Evolutionary conservation across 1,139 yeast genomes (phyloP).

Genomic region (Saccharomyces pastorianus): DNA sequence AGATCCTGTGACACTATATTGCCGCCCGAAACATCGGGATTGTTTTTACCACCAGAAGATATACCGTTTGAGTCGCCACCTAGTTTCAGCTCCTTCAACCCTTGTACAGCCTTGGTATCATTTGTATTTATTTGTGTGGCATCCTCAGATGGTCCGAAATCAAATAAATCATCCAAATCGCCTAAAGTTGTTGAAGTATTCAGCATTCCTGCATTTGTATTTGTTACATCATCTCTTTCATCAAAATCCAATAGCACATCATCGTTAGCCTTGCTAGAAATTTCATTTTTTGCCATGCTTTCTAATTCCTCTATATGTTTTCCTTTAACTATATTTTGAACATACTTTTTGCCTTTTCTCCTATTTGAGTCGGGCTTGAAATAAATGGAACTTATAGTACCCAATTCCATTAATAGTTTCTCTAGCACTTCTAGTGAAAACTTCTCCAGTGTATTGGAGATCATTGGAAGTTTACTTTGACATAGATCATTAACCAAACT

Average conservation of each 20-base stretch:
- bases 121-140: conserved; percentile 13
- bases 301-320: conserved; percentile 69
- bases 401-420: conserved; percentile 63
- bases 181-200: conserved; percentile 36
- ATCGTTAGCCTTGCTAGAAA: conserved; percentile 54
- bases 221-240: conserved; percentile 22
- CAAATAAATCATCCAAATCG: conserved; percentile 63
- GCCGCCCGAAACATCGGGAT: conserved; percentile 3
- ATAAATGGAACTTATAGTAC: conserved; percentile 82
- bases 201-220: conserved; percentile 24
- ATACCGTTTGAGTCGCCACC: conserved; percentile 2
- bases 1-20: conserved; percentile 39
- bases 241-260: conserved; percentile 86
- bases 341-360: conserved; percentile 32
- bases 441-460: conserved; percentile 61
- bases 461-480: conserved; percentile 53
- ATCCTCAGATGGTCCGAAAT: conserved; percentile 19
- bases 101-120: conserved; percentile 8
- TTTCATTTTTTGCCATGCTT: conserved; percentile 69
- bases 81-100: conserved; percentile 28
- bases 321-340: conserved; percentile 33
- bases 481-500: conserved; percentile 24
- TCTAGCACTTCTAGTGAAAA: conserved; percentile 64
- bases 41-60: background rate
- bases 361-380: conserved; percentile 72